Evolutionary conservation across 2,329 filamentous ascomycete species (phyloP), one percentile per base, ranked within the genome.

Genomic region (Huntiella decipiens): DNA sequence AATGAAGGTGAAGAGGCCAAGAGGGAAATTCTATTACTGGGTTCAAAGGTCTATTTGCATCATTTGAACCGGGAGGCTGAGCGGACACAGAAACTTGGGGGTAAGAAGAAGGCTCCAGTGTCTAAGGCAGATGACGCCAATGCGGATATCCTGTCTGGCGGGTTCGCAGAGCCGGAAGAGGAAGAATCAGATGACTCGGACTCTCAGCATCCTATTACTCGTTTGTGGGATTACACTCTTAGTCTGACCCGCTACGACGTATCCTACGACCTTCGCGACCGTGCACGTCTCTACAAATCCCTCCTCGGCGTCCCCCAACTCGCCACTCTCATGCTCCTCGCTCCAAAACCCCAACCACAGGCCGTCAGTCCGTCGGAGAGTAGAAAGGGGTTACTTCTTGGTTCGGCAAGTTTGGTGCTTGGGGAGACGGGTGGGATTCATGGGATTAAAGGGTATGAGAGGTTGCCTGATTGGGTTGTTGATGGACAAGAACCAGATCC

Each of bases 41-140:
- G 83, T 5, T 88, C 91, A n/a, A 96, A 96, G 57, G 86, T 96
- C 1, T 96, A 96, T 57, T 70, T 96, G 12, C 85, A 96, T 55
- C 76, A 92, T 57, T 62, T 96, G 35, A 85, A 85, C 56, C 70
- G 73, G 50, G 68, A 74, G 56, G 64, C 66, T 52, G 62, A 71
- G 53, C 51, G 53, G 5, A 8, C 22, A 60, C 34, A 59, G 60
- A 28, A 28, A 28, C 43, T 60, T 61, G 38, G 38, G 2, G 17
- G 12, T 22, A 31, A 43, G 17, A 43, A 43, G 31, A 15, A 41
- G 17, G 4, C 7, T 15, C 11, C 7, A 5, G 35, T 31, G 7
- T 16, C 17, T 6, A 49, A 54, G 4, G 38, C 37, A 4, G 28
- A 38, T 17, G 12, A 43, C 17, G 31, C 34, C 10, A 28, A 38